Conservation (phyloP, 169 alveolate genomes). For the Plasmodium inui region DNA sequence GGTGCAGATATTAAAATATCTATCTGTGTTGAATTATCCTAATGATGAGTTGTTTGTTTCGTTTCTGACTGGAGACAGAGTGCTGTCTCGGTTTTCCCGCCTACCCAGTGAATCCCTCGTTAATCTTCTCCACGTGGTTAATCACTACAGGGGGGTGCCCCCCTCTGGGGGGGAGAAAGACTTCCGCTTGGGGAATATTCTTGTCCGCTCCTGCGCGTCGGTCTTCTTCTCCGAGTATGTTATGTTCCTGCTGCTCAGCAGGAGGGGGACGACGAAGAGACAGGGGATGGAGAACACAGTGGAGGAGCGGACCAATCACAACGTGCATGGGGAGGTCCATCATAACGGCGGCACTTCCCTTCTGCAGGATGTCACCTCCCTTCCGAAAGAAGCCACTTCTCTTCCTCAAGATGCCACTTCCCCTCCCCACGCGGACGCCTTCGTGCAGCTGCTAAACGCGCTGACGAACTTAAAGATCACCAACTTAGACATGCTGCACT, state of each 20-base stretch:
- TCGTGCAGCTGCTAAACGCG: slow-evolving; percentile 31
- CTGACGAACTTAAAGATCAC: slow-evolving; percentile 31
- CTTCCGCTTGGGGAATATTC: neutral
- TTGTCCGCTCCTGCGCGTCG: neutral
- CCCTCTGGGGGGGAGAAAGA: neutral
- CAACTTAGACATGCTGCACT: slow-evolving; percentile 21
- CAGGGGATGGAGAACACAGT: neutral
- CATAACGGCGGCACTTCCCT: neutral
- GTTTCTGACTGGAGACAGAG: neutral
- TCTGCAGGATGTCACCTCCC: neutral
- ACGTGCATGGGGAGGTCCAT: neutral
- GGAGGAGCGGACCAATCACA: neutral
- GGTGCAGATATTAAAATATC: slow-evolving; percentile 27
- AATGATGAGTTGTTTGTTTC: slow-evolving; percentile 14
- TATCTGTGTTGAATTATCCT: neutral
- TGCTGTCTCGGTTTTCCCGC: neutral
- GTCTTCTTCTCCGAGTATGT: slow-evolving; percentile 14
- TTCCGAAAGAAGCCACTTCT: too few relatives aligned
- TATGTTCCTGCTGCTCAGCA: neutral
- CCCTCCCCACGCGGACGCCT: neutral
- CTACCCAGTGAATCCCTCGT: slow-evolving; percentile 4
- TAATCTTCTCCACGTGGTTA: slow-evolving; percentile 25
- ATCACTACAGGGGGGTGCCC: slow-evolving; percentile 3
- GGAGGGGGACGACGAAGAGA: too few relatives aligned
- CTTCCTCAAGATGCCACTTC: neutral